phyloP scores from a whole-genome alignment of 2,329 filamentous ascomycete species.

The Colletotrichum caudatum region DNA sequence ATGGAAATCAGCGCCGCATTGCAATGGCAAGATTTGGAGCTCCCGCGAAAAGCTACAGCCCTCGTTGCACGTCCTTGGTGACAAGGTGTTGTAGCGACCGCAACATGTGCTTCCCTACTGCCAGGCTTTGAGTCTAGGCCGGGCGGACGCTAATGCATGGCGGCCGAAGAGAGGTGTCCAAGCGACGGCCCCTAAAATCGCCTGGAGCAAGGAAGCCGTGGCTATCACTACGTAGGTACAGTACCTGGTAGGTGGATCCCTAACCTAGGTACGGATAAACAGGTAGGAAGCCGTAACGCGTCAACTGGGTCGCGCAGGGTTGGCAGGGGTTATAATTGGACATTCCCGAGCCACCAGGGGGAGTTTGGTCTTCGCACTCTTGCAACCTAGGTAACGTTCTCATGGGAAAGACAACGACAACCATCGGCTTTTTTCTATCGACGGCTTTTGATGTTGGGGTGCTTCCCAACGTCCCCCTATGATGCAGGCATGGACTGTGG shows the following conservation, averaged over 20 bases:
- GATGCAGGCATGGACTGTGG: not conserved
- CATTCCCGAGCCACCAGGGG: not conserved
- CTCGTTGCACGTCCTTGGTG: conserved; percentile 3
- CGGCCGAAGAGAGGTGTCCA: not conserved
- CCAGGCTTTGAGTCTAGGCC: conserved; percentile 9
- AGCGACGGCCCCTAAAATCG: conserved; percentile 32
- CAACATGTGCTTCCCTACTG: conserved; percentile 11
- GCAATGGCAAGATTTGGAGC: conserved; percentile 13
- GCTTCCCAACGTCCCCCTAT: too few relatives aligned
- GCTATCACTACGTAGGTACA: not conserved
- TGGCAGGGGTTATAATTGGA: conserved; percentile 34
- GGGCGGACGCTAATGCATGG: conserved; percentile 27
- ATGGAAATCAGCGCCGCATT: conserved; percentile 23
- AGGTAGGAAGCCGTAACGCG: conserved; percentile 4
- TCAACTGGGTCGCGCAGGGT: conserved; percentile 21
- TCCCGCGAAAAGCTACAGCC: not conserved
- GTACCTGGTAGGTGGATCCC: too few relatives aligned
- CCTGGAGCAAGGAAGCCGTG: conserved; percentile 4
- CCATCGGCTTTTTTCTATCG: not conserved
- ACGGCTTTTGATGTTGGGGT: not conserved
- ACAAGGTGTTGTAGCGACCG: not conserved
- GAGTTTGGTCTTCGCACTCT: conserved; percentile 1
- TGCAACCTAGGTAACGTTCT: not conserved
- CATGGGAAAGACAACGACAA: not conserved
- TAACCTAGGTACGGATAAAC: not conserved